These are phyloP conservation scores for Pseudocohnilembus persalinus DNA, from an alignment of 169 alveolate genomes.

Conservation along the genomic window DNA sequence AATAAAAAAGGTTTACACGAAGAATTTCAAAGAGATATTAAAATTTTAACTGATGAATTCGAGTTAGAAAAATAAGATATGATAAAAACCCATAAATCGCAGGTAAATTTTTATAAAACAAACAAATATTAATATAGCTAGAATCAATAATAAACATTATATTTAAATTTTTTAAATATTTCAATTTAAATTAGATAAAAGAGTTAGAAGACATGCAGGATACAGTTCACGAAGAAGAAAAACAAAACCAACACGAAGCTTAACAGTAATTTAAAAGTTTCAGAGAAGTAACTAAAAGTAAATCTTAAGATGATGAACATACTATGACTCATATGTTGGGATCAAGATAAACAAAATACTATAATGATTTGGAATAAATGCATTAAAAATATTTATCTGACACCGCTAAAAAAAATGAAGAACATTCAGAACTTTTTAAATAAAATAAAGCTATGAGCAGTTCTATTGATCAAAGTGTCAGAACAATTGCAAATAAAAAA, in stretches of 20 bases:
- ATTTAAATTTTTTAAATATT: no score
- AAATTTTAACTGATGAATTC: slow-evolving; percentile 78
- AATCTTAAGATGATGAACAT: slow-evolving; percentile 61
- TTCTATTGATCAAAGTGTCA: slow-evolving; percentile 65
- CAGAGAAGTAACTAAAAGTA: slow-evolving; percentile 72
- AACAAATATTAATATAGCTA: not conserved
- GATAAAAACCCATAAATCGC: slow-evolving; percentile 53
- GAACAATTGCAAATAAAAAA: slow-evolving; percentile 75
- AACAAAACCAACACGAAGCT: slow-evolving; percentile 60
- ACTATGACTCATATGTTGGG: slow-evolving; percentile 63
- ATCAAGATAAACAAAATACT: slow-evolving; percentile 67
- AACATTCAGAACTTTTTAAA: slow-evolving; percentile 62
- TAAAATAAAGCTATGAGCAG: slow-evolving; percentile 66
- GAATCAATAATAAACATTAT: no score
- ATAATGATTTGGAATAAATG: slow-evolving; percentile 71
- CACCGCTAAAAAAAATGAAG: slow-evolving; percentile 77
- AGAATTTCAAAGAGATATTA: slow-evolving; percentile 82
- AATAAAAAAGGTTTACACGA: slow-evolving; percentile 61
- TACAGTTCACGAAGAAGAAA: slow-evolving; percentile 80
- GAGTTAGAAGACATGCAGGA: slow-evolving; percentile 76
- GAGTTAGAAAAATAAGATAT: slow-evolving; percentile 73
- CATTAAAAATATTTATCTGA: slow-evolving; percentile 65
- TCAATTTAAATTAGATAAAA: slow-evolving; percentile 43
- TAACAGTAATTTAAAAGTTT: slow-evolving; percentile 70
- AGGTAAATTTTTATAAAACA: not conserved